Evolutionary conservation across 305 asterid genomes (phyloP).

Genomic region (Striga hermonthica): DNA sequence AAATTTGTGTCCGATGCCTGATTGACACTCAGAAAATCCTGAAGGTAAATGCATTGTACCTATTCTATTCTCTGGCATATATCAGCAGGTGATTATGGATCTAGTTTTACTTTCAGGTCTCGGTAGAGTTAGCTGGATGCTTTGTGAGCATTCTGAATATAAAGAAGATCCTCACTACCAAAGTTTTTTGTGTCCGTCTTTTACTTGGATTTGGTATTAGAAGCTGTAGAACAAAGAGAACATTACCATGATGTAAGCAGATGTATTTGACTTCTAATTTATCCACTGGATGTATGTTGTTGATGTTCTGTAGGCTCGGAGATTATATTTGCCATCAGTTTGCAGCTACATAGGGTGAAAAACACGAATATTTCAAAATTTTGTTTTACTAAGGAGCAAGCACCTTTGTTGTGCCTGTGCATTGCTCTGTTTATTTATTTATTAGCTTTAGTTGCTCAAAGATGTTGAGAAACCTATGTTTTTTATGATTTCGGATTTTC

Average conservation of each 20-base stretch:
- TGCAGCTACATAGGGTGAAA: constrained; percentile 24
- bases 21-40: constrained; percentile 30
- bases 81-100: constrained; percentile 17
- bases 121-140: constrained; percentile 28
- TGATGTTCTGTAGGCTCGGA: constrained; percentile 21
- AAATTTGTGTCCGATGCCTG: constrained; percentile 72
- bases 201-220: constrained; percentile 25
- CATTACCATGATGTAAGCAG: constrained; percentile 22
- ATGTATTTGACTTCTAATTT: constrained; percentile 13
- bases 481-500: background rate
- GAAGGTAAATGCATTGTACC: constrained; percentile 39
- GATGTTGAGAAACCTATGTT: background rate
- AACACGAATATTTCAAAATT: constrained; percentile 2
- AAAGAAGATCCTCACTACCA: constrained; percentile 26
- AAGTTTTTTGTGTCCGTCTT: constrained; percentile 24
- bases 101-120: constrained; percentile 31
- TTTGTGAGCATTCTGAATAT: constrained; percentile 28
- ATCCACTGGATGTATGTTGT: constrained; percentile 8
- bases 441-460: background rate
- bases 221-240: constrained; percentile 26
- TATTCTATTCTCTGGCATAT: constrained; percentile 8
- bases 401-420: constrained; percentile 16
- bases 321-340: constrained; percentile 4
- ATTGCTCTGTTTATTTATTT: background rate
- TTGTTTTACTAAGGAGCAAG: constrained; percentile 14